Conservation (phyloP, 345 rosid genomes). For the Microcos paniculata region DNA sequence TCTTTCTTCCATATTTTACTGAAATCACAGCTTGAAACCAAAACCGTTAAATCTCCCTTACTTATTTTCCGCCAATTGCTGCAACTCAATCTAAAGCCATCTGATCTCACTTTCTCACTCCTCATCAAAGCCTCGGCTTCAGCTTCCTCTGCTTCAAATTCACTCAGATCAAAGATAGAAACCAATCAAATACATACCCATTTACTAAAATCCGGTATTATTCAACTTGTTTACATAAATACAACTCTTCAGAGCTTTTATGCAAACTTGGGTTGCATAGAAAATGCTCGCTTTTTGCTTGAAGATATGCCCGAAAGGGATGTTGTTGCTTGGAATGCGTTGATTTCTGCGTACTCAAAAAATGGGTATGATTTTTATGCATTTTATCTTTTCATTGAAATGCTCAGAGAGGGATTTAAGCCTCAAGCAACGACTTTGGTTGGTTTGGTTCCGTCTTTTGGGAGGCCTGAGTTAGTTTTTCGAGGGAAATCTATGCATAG, state of each 20-base stretch:
- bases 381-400: constrained; percentile 42
- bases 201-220: constrained; percentile 51
- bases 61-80: constrained; percentile 52
- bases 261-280: constrained; percentile 42
- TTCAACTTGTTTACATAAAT: constrained; percentile 50
- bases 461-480: constrained; percentile 39
- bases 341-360: constrained; percentile 71
- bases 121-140: constrained; percentile 43
- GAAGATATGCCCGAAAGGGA: constrained; percentile 72
- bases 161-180: constrained; percentile 24
- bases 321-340: constrained; percentile 73
- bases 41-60: constrained; percentile 36
- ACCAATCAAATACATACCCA: constrained; percentile 50
- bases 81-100: constrained; percentile 45
- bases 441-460: constrained; percentile 65
- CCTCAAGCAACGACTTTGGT: constrained; percentile 55
- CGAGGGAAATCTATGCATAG: constrained; percentile 70
- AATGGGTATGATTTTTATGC: constrained; percentile 51
- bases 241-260: constrained; percentile 51
- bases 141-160: constrained; percentile 14
- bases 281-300: constrained; percentile 44
- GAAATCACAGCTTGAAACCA: constrained; percentile 37
- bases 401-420: constrained; percentile 56
- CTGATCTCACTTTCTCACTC: constrained; percentile 53
- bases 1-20: constrained; percentile 48